Base-by-base conservation (phyloP, 2,329 filamentous ascomycete species). In the Whalleya microplaca region DNA sequence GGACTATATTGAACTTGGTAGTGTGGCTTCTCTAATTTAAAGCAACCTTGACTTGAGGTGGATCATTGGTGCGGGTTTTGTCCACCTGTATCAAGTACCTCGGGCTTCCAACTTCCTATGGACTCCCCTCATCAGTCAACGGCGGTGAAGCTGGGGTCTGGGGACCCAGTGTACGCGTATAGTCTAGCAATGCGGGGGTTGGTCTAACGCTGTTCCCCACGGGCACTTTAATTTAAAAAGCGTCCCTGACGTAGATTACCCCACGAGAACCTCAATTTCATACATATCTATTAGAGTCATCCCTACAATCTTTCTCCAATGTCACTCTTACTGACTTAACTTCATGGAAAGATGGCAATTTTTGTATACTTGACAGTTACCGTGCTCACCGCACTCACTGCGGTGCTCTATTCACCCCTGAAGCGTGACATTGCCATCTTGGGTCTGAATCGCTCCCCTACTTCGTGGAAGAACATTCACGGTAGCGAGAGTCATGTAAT, bases 401-500 rank as follows among this genome's bases (percentile, higher is more conserved):
- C 63, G 3, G 56, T 64, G 44, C 10, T 67, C 9, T 68, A 67
- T 42, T 9, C 43, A 2, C 65, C 66, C 4, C 45, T 64, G 14
- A 63, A 51, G 44, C 64, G 58, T 20, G 29, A 51, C 21, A 37
- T 49, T 19, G 37, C 41, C 3, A 40, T 69, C 12, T 1, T 66
- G 20, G 68, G 67, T 9, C 2, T 62, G 14, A 45, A 61, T 44
- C 55, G 63, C 41, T 58, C 61, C 1, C 57, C 64, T 21, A 48
- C 50, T 37, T 47, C 55, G 43, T 53, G 55, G 46, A 51, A 54
- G 21, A 66, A 64, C 44, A 29, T 66, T 16, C 61, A 65, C n/a
- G 64, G 67, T 8, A 48, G 61, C 12, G 64, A 68, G 45, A 66
- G 61, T 7, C 53, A 44, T 5, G 58, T 65, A 9, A 81, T 87